These are phyloP conservation scores for Papiliotrema nemorosa DNA, from an alignment of 1,284 basidiomycete genomes.

Conservation along the genomic window DNA sequence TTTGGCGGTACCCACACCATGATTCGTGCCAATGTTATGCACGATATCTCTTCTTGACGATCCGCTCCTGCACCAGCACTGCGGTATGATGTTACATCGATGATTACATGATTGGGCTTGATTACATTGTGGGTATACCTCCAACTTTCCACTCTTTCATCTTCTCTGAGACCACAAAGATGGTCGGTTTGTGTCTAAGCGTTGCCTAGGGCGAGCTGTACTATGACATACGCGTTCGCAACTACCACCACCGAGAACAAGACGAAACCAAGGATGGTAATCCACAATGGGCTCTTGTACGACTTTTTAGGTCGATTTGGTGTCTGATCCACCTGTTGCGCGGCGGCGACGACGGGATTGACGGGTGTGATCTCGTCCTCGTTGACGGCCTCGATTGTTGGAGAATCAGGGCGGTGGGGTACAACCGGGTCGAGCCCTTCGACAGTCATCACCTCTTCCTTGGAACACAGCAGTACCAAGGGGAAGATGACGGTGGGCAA, in stretches of 20 bases:
- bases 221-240: constrained; percentile 58
- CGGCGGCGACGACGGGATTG: background rate
- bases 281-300: constrained; percentile 61
- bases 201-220: constrained; percentile 39
- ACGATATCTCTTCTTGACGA: too few relatives aligned
- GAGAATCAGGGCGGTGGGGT: background rate
- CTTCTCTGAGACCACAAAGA: too few relatives aligned
- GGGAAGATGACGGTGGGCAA: constrained; percentile 84
- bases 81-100: too few relatives aligned
- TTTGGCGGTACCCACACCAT: too few relatives aligned
- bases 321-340: background rate
- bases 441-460: constrained; percentile 66
- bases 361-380: background rate
- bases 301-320: constrained; percentile 14
- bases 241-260: constrained; percentile 63
- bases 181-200: too few relatives aligned
- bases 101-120: too few relatives aligned
- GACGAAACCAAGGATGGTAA: constrained; percentile 57
- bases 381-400: background rate
- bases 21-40: too few relatives aligned
- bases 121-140: too few relatives aligned
- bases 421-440: constrained; percentile 35
- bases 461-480: constrained; percentile 70
- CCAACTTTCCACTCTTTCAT: too few relatives aligned
- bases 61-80: too few relatives aligned